Percentiles rank a stretch among this genome's conserved stretches.
phyloP scores from a whole-genome alignment of 805 yeast genomes.

The Candida coquimbonensis region DNA sequence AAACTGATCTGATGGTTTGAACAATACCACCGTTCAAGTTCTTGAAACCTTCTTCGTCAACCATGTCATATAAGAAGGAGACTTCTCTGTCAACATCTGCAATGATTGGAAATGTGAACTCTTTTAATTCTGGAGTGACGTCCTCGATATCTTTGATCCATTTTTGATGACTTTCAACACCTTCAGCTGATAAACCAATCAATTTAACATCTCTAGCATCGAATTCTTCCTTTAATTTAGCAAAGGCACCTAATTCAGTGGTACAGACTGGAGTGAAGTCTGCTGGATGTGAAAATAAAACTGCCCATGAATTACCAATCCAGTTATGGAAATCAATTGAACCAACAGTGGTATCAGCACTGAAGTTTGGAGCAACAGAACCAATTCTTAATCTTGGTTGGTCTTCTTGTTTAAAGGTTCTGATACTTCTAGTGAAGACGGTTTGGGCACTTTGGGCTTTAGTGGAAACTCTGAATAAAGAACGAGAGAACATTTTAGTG shows the following conservation, averaged over 20 bases:
- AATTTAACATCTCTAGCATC: conserved; percentile 78
- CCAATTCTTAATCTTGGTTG: conserved; percentile 73
- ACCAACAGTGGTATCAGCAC: conserved; percentile 77
- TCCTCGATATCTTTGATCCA: conserved; percentile 94
- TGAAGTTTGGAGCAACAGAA: conserved; percentile 81
- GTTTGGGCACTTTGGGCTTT: conserved; percentile 10
- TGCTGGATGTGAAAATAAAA: conserved; percentile 90
- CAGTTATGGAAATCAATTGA: conserved; percentile 81
- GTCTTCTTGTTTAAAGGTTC: conserved; percentile 44
- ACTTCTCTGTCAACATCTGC: conserved; percentile 84
- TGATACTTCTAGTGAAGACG: conserved; percentile 27
- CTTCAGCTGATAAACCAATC: conserved; percentile 86
- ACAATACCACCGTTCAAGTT: conserved; percentile 67
- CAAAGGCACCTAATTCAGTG: conserved; percentile 92
- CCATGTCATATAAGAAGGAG: conserved; percentile 80
- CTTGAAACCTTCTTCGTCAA: conserved; percentile 77
- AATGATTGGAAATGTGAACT: conserved; percentile 82
- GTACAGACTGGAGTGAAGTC: conserved; percentile 97
- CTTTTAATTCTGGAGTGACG: conserved; percentile 57
- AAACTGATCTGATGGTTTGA: conserved; percentile 87
- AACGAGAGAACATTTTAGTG: conserved; percentile 23
- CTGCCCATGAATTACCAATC: conserved; percentile 81
- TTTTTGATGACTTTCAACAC: conserved; percentile 65
- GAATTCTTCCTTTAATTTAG: conserved; percentile 83
- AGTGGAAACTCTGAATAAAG: conserved; percentile 20